A percentile compares a stretch with the other conserved stretches of the same genome.
phyloP scores from a whole-genome alignment of 192 early-diverging fungal genomes.

The Linnemannia exigua region DNA sequence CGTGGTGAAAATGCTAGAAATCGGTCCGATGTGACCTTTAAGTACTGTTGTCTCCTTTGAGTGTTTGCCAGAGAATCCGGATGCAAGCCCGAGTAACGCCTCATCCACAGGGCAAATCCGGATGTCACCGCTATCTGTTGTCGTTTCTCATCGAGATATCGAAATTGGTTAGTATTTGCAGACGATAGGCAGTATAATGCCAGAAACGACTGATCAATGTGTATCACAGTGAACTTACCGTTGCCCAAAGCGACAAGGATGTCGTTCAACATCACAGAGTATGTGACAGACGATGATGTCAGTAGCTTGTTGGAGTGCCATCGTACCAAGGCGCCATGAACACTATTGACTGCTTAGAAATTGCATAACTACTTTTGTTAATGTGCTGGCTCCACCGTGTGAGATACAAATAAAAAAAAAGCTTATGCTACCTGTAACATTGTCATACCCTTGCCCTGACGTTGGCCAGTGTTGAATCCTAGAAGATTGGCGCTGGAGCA shows the following conservation, averaged over 20 bases:
- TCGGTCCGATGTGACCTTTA: constrained; percentile 69
- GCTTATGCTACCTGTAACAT: not conserved
- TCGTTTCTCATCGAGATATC: not conserved
- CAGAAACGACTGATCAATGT: not conserved
- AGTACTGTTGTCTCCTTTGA: constrained; percentile 28
- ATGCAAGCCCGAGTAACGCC: constrained; percentile 13
- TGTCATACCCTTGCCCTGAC: not conserved
- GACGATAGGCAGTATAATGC: not conserved
- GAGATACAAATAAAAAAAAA: not conserved
- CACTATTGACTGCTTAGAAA: not conserved
- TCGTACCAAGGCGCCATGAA: not conserved
- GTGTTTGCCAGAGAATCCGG: not conserved
- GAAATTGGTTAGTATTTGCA: not conserved
- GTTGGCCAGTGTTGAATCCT: not conserved
- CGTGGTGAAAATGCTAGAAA: constrained; percentile 73
- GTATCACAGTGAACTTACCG: no score
- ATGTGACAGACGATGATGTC: constrained; percentile 43
- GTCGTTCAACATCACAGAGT: constrained; percentile 65
- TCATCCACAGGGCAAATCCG: constrained; percentile 58
- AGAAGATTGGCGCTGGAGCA: constrained; percentile 17
- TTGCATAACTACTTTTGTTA: no score
- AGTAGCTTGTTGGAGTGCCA: constrained; percentile 10
- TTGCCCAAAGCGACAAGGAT: constrained; percentile 75
- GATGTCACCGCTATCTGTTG: constrained; percentile 74
- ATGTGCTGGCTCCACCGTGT: no score